Percentiles rank a stretch among this genome's conserved stretches.
These are phyloP conservation scores for Beauveria rudraprayagi DNA, from an alignment of 2,329 filamentous ascomycete species.

Conservation along the genomic window DNA sequence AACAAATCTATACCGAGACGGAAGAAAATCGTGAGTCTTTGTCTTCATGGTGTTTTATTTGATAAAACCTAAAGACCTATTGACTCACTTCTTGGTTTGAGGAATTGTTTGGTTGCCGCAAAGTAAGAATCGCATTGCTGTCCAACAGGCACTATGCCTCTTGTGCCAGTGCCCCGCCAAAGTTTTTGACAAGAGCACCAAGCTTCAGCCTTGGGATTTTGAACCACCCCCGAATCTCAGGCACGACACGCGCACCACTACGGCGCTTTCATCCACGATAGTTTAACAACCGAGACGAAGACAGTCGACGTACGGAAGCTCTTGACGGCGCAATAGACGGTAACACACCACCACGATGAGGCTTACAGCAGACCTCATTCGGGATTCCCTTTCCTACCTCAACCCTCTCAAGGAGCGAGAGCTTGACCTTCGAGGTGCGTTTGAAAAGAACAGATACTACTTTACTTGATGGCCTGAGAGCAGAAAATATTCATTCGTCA, in stretches of 20 bases:
- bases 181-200: background rate
- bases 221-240: background rate
- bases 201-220: constrained; percentile 1
- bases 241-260: background rate
- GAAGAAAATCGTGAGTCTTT: no score
- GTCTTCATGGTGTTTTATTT: no score
- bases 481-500: constrained; percentile 73
- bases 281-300: background rate
- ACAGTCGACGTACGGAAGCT: background rate
- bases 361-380: constrained; percentile 91
- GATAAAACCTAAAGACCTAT: no score
- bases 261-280: background rate
- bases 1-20: no score
- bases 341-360: constrained; percentile 55
- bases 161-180: constrained; percentile 3
- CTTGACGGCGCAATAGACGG: background rate
- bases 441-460: constrained; percentile 96
- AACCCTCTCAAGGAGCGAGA: constrained; percentile 98
- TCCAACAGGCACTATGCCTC: background rate
- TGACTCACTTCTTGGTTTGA: no score
- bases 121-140: no score
- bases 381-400: constrained; percentile 92
- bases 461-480: constrained; percentile 50
- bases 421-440: constrained; percentile 98
- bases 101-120: no score